Evolutionary conservation across 2,329 filamentous ascomycete species (phyloP), one percentile per base, ranked within the genome.

Genomic region (Clarireedia paspali): DNA sequence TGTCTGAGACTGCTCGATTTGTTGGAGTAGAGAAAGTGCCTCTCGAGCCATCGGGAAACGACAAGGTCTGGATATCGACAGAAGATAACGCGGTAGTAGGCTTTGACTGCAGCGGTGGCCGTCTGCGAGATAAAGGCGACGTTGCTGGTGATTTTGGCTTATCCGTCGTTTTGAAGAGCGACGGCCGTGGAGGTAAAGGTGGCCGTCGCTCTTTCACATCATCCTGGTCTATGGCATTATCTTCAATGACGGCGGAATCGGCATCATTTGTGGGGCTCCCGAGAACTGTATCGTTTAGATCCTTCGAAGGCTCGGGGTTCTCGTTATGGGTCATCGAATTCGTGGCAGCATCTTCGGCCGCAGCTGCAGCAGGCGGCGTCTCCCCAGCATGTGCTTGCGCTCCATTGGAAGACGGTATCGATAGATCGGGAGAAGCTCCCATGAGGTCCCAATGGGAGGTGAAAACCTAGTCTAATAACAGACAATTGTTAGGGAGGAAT

Each of bases 61-160:
- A 84, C 50, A 91, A 77, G 0, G 87, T 89, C 63, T 89, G 87
- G 55, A 91, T 85, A 62, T 92, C 91, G 59, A 91, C 79, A 15
- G 89, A 80, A 0, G 90, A 92, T 14, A 97, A 68, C 9, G 91
- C 91, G 0, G 91, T 96, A 3, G 91, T 96, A 48, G 92, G 83
- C 57, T 83, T 84, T 1, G 87, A 84, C 60, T 75, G 77, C 54
- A 76, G 66, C 10, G 58, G 64, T 39, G 70, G 72, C 60, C 71
- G 53, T 50, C 56, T 64, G 58, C 61, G 67, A 64, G 64, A 60
- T 60, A 62, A 56, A 59, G 54, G 52, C 1, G 39, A 23, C 36
- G 47, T 40, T 38, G 44, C 30, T 39, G 65, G 52, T 7, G 57
- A 58, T 14, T 50, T 50, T 30, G 63, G 60, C 15, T 57, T 56